phyloP scores from a whole-genome alignment of 2,329 filamentous ascomycete species.

The Pseudocercospora crystallina region DNA sequence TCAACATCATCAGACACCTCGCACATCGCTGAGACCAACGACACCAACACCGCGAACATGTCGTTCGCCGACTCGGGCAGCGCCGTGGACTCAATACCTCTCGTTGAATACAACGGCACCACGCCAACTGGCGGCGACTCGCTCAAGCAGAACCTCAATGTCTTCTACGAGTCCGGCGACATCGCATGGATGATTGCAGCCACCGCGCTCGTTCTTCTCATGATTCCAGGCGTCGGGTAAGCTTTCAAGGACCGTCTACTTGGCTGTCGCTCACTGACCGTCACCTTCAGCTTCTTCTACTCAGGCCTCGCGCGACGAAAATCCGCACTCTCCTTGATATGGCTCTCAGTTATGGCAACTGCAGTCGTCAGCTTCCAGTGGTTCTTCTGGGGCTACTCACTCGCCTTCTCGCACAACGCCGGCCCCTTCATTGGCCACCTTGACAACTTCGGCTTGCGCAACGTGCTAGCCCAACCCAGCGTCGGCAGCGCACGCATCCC shows the following conservation, averaged over 20 bases:
- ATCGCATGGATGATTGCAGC: slow-evolving; percentile 74
- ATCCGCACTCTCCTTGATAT: slow-evolving; percentile 82
- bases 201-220: slow-evolving; percentile 74
- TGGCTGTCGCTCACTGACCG: not conserved
- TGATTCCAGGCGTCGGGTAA: slow-evolving; percentile 85
- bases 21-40: too few species aligned
- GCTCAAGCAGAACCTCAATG: slow-evolving; percentile 70
- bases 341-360: slow-evolving; percentile 78
- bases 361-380: slow-evolving; percentile 84
- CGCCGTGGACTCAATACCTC: slow-evolving; percentile 19
- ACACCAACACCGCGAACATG: not conserved
- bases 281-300: slow-evolving; percentile 73
- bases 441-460: slow-evolving; percentile 73
- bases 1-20: not conserved
- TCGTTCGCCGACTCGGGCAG: not conserved
- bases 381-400: slow-evolving; percentile 92
- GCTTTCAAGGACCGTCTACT: slow-evolving; percentile 19
- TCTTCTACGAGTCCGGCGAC: slow-evolving; percentile 84
- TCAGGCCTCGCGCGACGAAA: slow-evolving; percentile 85
- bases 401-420: slow-evolving; percentile 77
- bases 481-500: slow-evolving; percentile 72
- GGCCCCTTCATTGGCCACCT: slow-evolving; percentile 76
- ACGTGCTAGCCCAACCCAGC: slow-evolving; percentile 73
- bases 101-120: slow-evolving; percentile 61
- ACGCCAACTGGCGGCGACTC: slow-evolving; percentile 65